Evolutionary conservation across 176 grass and related monocot species (phyloP), one percentile per base, ranked within the genome.

Genomic region (Eleusine indica): DNA sequence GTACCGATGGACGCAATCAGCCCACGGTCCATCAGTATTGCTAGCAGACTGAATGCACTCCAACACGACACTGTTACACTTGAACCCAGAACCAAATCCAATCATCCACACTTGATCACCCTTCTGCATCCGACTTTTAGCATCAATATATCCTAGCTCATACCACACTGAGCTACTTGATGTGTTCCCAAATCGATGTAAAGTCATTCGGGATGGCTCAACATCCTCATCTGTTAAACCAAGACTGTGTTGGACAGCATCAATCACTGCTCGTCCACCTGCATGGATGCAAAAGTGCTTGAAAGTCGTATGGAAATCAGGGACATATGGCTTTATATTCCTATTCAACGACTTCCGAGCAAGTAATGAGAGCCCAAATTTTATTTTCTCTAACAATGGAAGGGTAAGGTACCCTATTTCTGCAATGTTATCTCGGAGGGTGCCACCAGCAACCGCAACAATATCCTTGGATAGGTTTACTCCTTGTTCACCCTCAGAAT

Each of bases 201-300:
- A 51, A 1, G 82, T 19, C 82, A 75, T 80, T 1, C 87, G 75
- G 3, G 87, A 84, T 1, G 81, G 54, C 77, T 89, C 87, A 0
- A 89, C 54, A 3, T 88, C 21, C 48, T 58, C 48, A 3, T 84
- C 86, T 11, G 75, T n/a, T 1, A 88, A 8, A 9, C 60, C 0
- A 0, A 88, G 68, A 40, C 81, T 84, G 2, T 2, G 35, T 11
- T 88, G 75, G 11, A 88, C 48, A 3, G 60, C 89, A 66, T 97
- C 92, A 29, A 97, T 87, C 4, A 97, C 94, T 2, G 89, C 88
- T 0, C 90, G 49, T 6, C 94, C 92, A 0, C 92, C 92, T 0
- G 94, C 77, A 14, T 97, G 94, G n/a, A 97, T 92, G 88, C 94
- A 97, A 53, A 97, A 91, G 68, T 97, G 94, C 54, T 94, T 60